Conservation (phyloP, 2,329 filamentous ascomycete species). For the Ophiognomonia clavigignenti-juglandacearum region DNA sequence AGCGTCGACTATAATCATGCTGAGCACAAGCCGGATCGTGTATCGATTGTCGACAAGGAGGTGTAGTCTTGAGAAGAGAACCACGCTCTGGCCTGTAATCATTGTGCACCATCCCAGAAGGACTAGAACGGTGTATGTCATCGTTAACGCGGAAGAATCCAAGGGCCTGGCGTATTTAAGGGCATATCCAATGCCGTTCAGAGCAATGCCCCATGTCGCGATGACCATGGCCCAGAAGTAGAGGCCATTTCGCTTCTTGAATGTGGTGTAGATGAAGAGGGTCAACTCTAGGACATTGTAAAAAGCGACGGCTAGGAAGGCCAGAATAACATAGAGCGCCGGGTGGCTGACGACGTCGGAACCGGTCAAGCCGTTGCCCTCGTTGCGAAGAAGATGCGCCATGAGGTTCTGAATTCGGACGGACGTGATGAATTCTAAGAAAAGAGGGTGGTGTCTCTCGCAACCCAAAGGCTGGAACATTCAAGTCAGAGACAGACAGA, state of each 20-base stretch:
- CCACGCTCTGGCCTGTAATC: constrained; percentile 51
- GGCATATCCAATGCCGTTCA: constrained; percentile 32
- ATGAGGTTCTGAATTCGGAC: background rate
- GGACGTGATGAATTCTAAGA: no score
- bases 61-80: constrained; percentile 52
- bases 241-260: constrained; percentile 10
- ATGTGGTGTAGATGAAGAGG: constrained; percentile 11
- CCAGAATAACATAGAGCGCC: constrained; percentile 9
- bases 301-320: constrained; percentile 11
- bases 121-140: constrained; percentile 29
- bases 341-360: background rate
- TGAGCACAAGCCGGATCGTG: constrained; percentile 39
- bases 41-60: constrained; percentile 43
- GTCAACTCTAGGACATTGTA: constrained; percentile 15
- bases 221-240: constrained; percentile 16
- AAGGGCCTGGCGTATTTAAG: constrained; percentile 32
- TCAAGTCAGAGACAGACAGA: no score
- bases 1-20: constrained; percentile 47
- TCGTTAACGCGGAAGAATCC: constrained; percentile 25
- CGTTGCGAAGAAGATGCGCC: background rate
- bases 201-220: constrained; percentile 9
- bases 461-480: no score
- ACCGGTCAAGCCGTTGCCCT: background rate
- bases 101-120: constrained; percentile 48
- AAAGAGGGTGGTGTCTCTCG: no score